Conservation (phyloP, 495 filamentous ascomycete genomes). For the Aspergillus hancockii region DNA sequence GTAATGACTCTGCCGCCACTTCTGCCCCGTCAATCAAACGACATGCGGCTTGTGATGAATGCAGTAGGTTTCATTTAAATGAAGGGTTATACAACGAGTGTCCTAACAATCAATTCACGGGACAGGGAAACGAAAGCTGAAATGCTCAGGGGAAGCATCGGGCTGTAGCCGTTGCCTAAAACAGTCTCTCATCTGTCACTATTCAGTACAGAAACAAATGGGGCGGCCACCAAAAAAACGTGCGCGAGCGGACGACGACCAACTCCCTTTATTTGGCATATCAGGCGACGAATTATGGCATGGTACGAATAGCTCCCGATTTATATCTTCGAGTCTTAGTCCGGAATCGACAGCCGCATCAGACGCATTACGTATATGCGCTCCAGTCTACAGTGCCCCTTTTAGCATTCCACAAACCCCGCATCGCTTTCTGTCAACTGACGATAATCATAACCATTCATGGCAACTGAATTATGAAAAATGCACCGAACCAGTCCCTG, state of each 20-base stretch:
- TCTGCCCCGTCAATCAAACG: slow-evolving; percentile 27
- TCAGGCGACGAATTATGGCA: slow-evolving; percentile 27
- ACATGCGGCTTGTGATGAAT: slow-evolving; percentile 48
- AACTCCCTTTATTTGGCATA: slow-evolving; percentile 16
- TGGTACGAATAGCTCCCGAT: slow-evolving; percentile 21
- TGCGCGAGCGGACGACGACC: slow-evolving; percentile 35
- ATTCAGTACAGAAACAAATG: slow-evolving; percentile 51
- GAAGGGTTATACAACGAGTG: neutral
- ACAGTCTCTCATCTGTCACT: slow-evolving; percentile 44
- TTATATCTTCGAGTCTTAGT: slow-evolving; percentile 15
- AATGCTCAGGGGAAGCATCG: slow-evolving; percentile 47
- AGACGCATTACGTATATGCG: slow-evolving; percentile 29
- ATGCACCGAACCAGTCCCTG: slow-evolving; percentile 27
- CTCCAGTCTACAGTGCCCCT: slow-evolving; percentile 28
- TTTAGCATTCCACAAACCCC: slow-evolving; percentile 18
- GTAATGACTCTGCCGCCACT: slow-evolving; percentile 11
- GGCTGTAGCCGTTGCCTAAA: slow-evolving; percentile 46
- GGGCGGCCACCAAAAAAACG: slow-evolving; percentile 49
- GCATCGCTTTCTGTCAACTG: slow-evolving; percentile 24
- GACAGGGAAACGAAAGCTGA: slow-evolving; percentile 48
- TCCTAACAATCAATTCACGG: slow-evolving; percentile 20
- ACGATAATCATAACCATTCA: slow-evolving; percentile 30
- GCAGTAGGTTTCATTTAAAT: slow-evolving; percentile 32
- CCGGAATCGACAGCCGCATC: slow-evolving; percentile 12
- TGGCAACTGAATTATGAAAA: slow-evolving; percentile 31